Evolutionary conservation across 768 basidiomycete genomes (phyloP).

Genomic region (Strobilomyces dryophilus): DNA sequence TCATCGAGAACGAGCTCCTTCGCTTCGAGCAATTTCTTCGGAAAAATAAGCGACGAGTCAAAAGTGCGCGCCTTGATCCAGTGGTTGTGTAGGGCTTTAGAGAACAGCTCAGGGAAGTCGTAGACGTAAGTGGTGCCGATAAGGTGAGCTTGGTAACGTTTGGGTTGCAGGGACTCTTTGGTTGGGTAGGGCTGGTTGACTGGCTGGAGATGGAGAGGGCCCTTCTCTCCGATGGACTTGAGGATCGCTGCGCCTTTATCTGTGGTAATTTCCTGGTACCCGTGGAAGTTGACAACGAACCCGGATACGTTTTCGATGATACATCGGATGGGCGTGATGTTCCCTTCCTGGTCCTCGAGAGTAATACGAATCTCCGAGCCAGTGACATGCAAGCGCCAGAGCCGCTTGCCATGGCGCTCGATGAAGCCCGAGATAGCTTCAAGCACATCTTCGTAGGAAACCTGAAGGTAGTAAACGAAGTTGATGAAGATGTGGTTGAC

Average conservation of each 20-base stretch:
- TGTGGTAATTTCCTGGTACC: conserved; percentile 96
- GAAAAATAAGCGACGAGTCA: conserved; percentile 65
- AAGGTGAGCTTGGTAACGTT: conserved; percentile 97
- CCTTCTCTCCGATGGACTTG: conserved; percentile 98
- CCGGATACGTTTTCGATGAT: conserved; percentile 99
- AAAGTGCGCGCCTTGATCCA: conserved; percentile 72
- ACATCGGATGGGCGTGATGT: conserved; percentile 93
- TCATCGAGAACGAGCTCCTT: conserved; percentile 94
- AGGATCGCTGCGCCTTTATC: conserved; percentile 94
- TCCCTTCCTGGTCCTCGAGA: conserved; percentile 92
- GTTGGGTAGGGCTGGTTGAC: conserved; percentile 93
- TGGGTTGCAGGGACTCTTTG: conserved; percentile 96
- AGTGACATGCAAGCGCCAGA: conserved; percentile 98
- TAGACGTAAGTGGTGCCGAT: conserved; percentile 98
- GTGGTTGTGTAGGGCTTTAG: conserved; percentile 91
- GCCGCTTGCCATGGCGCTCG: conserved; percentile 94
- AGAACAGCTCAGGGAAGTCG: conserved; percentile 99
- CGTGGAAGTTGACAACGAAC: conserved; percentile 97
- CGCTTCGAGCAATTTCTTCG: conserved; percentile 76
- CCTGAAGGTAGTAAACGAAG: conserved; percentile 94
- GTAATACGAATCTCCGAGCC: conserved; percentile 95
- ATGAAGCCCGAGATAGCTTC: conserved; percentile 99
- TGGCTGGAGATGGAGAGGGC: conserved; percentile 92
- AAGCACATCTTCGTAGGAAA: conserved; percentile 94
- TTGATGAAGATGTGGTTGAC: conserved; percentile 99